phyloP scores from a whole-genome alignment of 441 rosid species.

The Syzygium malaccense region DNA sequence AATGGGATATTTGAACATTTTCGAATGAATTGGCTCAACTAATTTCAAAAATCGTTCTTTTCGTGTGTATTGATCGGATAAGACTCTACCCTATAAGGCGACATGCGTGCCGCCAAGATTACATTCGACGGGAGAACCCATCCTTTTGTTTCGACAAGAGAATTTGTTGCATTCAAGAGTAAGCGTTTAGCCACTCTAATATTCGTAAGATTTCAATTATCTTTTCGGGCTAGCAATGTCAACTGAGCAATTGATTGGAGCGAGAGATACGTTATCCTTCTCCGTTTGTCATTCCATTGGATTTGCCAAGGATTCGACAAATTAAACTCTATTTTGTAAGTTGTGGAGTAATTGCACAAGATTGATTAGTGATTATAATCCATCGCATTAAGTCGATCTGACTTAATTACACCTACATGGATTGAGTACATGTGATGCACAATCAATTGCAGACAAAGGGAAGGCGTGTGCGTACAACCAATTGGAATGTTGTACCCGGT shows the following conservation, averaged over 20 bases:
- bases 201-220: background rate
- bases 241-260: background rate
- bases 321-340: background rate
- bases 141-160: background rate
- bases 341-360: background rate
- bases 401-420: background rate
- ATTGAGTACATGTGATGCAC: background rate
- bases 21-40: background rate
- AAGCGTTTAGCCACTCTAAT: background rate
- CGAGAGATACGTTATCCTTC: background rate
- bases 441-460: background rate
- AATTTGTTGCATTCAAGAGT: background rate
- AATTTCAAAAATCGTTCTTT: background rate
- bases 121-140: background rate
- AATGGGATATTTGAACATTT: background rate
- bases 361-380: background rate
- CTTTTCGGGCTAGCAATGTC: background rate
- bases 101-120: background rate
- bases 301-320: background rate
- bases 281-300: background rate
- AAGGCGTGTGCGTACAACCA: background rate
- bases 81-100: background rate
- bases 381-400: background rate
- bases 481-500: too few relatives aligned
- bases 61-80: background rate